Conservation (phyloP, 208 protist species). For the Trypanosoma cruzi region DNA sequence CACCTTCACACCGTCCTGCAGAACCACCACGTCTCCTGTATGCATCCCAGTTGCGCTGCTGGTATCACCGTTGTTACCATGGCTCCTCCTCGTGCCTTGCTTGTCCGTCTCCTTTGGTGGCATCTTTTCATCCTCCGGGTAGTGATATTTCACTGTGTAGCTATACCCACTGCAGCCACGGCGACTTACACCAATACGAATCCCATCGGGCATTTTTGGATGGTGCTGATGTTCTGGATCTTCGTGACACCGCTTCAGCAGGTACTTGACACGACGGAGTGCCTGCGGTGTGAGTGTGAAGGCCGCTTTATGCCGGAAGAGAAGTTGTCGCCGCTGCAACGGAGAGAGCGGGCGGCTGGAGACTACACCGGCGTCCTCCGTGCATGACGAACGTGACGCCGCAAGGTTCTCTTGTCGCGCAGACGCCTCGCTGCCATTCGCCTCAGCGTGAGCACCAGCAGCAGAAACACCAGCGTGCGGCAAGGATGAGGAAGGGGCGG, state of each 20-base stretch:
- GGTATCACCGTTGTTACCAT: constrained; percentile 31
- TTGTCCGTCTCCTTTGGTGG: constrained; percentile 13
- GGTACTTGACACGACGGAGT: constrained; percentile 76
- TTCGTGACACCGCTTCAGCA: constrained; percentile 55
- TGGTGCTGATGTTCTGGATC: not conserved
- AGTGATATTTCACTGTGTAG: constrained; percentile 96
- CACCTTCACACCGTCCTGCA: constrained; percentile 94
- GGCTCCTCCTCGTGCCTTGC: not conserved
- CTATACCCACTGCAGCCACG: constrained; percentile 96
- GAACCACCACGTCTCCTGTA: constrained; percentile 72
- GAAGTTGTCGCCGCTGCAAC: constrained; percentile 81
- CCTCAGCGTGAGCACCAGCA: not conserved
- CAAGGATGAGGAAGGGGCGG: not conserved
- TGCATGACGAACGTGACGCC: constrained; percentile 66
- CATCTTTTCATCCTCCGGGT: constrained; percentile 12
- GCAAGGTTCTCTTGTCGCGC: constrained; percentile 21
- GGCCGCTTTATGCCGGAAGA: constrained; percentile 79
- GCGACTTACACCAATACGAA: constrained; percentile 93
- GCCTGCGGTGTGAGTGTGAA: constrained; percentile 85
- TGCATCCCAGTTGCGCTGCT: not conserved
- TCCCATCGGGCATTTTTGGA: constrained; percentile 55
- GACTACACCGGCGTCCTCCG: constrained; percentile 70
- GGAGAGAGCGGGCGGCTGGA: constrained; percentile 62
- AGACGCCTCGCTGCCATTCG: not conserved
- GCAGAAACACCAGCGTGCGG: not conserved